Base-by-base conservation (phyloP, 2,329 filamentous ascomycete genomes). In the Emergomyces pasteurianus region DNA sequence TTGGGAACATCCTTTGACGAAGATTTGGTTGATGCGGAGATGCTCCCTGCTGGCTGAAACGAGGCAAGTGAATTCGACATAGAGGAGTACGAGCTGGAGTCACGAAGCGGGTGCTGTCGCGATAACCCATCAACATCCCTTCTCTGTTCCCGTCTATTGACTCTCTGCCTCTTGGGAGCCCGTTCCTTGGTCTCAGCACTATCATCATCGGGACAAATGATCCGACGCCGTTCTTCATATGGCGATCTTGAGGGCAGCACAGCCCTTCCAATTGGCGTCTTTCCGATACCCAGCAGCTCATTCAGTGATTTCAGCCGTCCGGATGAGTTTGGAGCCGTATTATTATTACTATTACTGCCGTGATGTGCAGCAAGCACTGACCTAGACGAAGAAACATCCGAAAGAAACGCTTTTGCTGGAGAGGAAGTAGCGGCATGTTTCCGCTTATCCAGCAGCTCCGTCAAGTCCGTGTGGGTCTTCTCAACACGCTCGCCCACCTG, bases 401-500 rank as follows among this genome's bases (percentile, higher is more conserved):
- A 75, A 21, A 74, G 70, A 61, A 63, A 61, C 60, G 64, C 64
- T 58, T 65, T 59, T 59, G 67, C 62, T 64, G 67, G 62, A 63
- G 65, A 71, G 59, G 67, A 73, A 62, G 58, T 64, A 67, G 66
- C 69, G 60, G 65, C 67, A 63, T 63, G 66, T 66, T 82, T 85
- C 10, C 83, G 83, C 73, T 87, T 91, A 63, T 89, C 86, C 53
- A 94, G 76, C 34, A 96, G 73, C 34, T 86, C 85, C 0, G 87
- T 85, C 31, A 96, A 72, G 68, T 96, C 90, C 58, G 92, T 91
- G 66, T 92, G 82, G 1, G 82, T 85, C 40, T 80, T 82, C 8
- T 86, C 89, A n/a, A 88, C 78, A 46, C 81, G 83, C 61, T 96
- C 90, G 28, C 83, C 83, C 1, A 96, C 89, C 73, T 96, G 86